Conservation (phyloP, 257 asterid species). For the Linaria vulgaris region DNA sequence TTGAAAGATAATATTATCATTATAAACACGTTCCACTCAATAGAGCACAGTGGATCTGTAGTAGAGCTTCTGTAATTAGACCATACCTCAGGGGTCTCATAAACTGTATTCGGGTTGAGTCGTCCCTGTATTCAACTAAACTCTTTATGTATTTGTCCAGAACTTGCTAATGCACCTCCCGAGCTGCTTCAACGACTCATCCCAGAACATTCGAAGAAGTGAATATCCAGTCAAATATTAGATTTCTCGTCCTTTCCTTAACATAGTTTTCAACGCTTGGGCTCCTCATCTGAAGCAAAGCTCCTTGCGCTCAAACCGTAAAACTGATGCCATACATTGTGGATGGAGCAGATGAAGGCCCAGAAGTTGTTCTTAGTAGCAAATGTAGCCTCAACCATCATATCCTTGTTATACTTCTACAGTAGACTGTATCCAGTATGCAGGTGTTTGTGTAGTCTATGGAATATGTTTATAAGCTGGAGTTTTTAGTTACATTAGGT, state of each 20-base stretch:
- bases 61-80: too few species aligned
- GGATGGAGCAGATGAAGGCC: conserved; percentile 20
- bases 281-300: neutral
- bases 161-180: conserved; percentile 44
- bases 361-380: neutral
- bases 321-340: neutral
- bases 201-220: conserved; percentile 48
- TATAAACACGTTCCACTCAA: neutral
- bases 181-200: conserved; percentile 51
- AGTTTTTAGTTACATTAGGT: too few species aligned
- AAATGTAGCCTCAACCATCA: too few species aligned
- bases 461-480: too few species aligned
- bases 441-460: too few species aligned
- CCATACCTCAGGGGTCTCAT: neutral
- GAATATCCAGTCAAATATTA: neutral
- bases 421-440: too few species aligned
- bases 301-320: conserved; percentile 1
- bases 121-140: neutral
- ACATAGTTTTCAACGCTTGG: conserved; percentile 1
- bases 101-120: neutral
- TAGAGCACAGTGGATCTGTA: neutral
- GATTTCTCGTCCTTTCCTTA: neutral
- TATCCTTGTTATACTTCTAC: too few species aligned
- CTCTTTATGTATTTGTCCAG: conserved; percentile 28
- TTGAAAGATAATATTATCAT: too few species aligned